phyloP scores from a whole-genome alignment of 305 asterid species.

The Solanum hybrid region DNA sequence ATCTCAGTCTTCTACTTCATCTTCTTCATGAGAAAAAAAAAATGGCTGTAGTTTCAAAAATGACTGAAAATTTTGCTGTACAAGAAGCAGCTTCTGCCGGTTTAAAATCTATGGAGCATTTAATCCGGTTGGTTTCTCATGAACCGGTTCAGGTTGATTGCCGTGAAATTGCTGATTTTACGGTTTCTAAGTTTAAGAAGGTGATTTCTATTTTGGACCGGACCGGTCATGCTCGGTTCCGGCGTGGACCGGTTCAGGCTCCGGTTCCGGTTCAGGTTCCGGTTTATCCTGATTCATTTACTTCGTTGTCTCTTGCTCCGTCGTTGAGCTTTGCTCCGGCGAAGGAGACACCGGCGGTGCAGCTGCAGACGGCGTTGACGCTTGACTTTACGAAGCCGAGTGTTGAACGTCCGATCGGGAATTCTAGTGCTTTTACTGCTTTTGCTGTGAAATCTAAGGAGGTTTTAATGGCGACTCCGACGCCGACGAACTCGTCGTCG shows the following conservation, averaged over 20 bases:
- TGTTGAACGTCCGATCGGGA: background rate
- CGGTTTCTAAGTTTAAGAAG: constrained; percentile 47
- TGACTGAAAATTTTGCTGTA: constrained; percentile 39
- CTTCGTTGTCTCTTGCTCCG: background rate
- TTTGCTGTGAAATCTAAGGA: constrained; percentile 21
- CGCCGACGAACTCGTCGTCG: constrained; percentile 54
- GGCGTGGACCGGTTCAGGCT: constrained; percentile 48
- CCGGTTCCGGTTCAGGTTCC: constrained; percentile 28
- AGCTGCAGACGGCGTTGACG: constrained; percentile 23
- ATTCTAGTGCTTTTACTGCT: background rate
- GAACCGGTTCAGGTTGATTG: constrained; percentile 26
- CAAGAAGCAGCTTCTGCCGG: constrained; percentile 71
- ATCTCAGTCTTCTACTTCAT: background rate
- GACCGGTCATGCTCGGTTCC: constrained; percentile 75
- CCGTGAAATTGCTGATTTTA: constrained; percentile 52
- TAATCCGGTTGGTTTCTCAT: constrained; percentile 47
- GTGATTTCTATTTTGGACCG: constrained; percentile 34
- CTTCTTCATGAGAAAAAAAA: background rate
- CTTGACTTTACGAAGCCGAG: constrained; percentile 43
- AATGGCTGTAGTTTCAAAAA: constrained; percentile 32
- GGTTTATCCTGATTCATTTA: background rate
- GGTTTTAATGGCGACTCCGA: constrained; percentile 29
- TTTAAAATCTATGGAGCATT: constrained; percentile 59
- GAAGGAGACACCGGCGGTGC: background rate
- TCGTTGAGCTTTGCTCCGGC: constrained; percentile 12